Evolutionary conservation across 2,329 filamentous ascomycete species (phyloP).

Genomic region (Sclerotinia borealis): DNA sequence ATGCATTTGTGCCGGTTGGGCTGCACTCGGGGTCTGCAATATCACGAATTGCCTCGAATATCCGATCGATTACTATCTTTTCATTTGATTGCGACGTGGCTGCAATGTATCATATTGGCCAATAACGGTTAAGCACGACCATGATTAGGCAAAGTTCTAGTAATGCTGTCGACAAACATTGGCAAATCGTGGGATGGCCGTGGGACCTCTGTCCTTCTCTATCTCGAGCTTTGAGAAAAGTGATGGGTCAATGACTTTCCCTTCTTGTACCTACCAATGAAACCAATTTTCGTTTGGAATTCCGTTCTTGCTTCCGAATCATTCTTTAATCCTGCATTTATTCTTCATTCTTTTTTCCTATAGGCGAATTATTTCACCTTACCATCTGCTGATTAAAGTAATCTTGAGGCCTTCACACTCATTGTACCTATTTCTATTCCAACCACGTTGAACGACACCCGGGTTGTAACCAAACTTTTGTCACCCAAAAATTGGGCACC

Average conservation of each 20-base stretch:
- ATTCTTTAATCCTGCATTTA: neutral
- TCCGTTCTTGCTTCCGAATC: slow-evolving; percentile 1
- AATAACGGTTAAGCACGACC: slow-evolving; percentile 29
- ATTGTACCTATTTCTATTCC: neutral
- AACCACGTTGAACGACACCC: slow-evolving; percentile 8
- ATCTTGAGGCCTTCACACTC: neutral
- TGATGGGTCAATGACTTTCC: neutral
- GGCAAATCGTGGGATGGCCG: neutral
- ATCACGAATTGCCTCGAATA: slow-evolving; percentile 21
- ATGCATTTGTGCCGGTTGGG: slow-evolving; percentile 9
- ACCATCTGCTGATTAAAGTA: slow-evolving; percentile 2
- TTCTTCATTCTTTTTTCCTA: neutral
- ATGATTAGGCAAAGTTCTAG: slow-evolving; percentile 23
- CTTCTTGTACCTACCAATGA: slow-evolving; percentile 6
- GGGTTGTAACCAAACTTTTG: neutral
- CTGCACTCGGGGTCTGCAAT: slow-evolving; percentile 24
- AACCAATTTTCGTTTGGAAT: neutral
- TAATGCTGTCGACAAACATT: slow-evolving; percentile 9
- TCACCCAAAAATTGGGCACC: slow-evolving; percentile 23
- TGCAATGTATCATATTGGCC: slow-evolving; percentile 22
- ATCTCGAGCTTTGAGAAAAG: neutral
- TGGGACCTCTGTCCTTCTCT: neutral
- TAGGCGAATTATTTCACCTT: slow-evolving; percentile 1
- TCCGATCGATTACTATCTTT: slow-evolving; percentile 15
- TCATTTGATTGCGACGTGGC: slow-evolving; percentile 30